Percentiles rank a stretch among this genome's conserved stretches.
Conservation (phyloP, 352 stramenopile genomes). For the Phytopythium aichiense region DNA sequence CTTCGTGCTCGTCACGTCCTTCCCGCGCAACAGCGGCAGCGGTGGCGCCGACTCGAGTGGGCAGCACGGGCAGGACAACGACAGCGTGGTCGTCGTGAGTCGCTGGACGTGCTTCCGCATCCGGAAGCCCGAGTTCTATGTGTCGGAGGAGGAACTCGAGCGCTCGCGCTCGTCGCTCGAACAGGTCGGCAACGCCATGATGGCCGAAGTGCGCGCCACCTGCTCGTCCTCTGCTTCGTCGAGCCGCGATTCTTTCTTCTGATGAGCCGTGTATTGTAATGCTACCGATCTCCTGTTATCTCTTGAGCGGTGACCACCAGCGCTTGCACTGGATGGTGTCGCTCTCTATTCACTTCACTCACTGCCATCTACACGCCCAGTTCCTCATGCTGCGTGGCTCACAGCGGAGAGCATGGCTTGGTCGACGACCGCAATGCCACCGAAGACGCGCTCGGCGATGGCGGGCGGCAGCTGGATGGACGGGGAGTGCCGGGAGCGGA, state of each 20-base stretch:
- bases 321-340: no score
- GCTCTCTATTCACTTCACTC: not conserved
- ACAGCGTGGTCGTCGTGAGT: constrained; percentile 20
- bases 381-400: not conserved
- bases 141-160: constrained; percentile 19
- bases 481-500: not conserved
- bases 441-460: not conserved
- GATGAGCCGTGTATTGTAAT: no score
- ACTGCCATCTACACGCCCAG: not conserved
- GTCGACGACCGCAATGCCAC: not conserved
- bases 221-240: not conserved
- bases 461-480: not conserved
- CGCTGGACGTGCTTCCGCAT: constrained; percentile 27
- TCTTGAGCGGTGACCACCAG: no score
- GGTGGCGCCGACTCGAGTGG: no score
- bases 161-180: constrained; percentile 19
- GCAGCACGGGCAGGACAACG: not conserved
- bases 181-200: constrained; percentile 23
- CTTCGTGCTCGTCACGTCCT: constrained; percentile 10
- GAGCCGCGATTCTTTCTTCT: no score
- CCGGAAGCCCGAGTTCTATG: constrained; percentile 16
- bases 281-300: no score
- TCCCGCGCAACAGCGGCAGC: not conserved
- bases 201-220: constrained; percentile 7
- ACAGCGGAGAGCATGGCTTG: not conserved